Evolutionary conservation across 176 grass and related monocot species (phyloP), one percentile per base, ranked within the genome.

Genomic region (Aegilops sharonensis): DNA sequence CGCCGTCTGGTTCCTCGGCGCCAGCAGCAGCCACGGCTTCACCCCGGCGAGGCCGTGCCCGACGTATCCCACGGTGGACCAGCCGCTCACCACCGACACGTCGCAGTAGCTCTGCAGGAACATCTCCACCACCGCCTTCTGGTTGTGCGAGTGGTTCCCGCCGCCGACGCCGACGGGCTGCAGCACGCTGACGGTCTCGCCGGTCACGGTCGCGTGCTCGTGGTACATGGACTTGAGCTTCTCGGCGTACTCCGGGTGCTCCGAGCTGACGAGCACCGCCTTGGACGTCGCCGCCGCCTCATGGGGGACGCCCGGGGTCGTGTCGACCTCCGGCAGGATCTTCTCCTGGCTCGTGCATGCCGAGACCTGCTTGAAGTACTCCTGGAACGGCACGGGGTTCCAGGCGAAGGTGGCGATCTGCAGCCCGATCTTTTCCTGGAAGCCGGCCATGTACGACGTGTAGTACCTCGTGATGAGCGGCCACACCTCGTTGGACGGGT

Each of bases 51-150:
- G 89, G 68, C 84, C 81, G 64, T 95, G 84, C 8, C 83, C 82
- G 6, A 95, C 63, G 78, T 95, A 95, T 27, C 87, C 94, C 64
- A 72, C 86, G 31, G 91, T 89, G 1, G 91, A 95, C 87, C 91
- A 83, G 17, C 86, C 84, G 50, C 30, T 93, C 9, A 85, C 81
- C 43, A 95, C 64, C 48, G 86, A 87, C 30, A 89, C 67, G 88
- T 95, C 89, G 50, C 89, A 89, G 75, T 89, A 95, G 87, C 91
- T 95, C 82, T 88, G 79, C 69, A 95, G 86, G 85, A 83, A 95
- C 73, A 95, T 87, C 81, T 93, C 89, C 29, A 56, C 91, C 31
- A 89, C 71, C n/a, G 68, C 73, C 78, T 88, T 93, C 47, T 88
- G 77, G 73, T 88, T 88, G 20, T 36, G 67, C 15, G 66, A 57